Conservation (phyloP, 176 grass and related monocot genomes). For the Oryza meyeriana region DNA sequence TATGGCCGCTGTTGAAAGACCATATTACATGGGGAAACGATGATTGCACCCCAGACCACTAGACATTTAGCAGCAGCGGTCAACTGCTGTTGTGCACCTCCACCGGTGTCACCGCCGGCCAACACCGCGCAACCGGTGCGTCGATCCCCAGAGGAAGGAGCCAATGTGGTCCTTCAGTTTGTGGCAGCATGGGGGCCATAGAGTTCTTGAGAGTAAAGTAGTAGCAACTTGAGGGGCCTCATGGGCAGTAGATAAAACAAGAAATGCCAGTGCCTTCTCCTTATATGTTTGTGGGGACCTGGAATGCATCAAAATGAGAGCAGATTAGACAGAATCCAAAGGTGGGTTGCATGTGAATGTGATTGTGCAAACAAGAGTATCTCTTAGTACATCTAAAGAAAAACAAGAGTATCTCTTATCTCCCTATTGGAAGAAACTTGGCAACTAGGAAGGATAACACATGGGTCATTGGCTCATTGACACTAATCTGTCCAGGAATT, state of each 20-base stretch:
- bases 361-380: slow-evolving; percentile 45
- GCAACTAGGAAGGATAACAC: slow-evolving; percentile 27
- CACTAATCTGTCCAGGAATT: slow-evolving; percentile 12
- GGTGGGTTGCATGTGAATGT: slow-evolving; percentile 45
- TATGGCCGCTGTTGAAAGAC: neutral
- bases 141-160: slow-evolving; percentile 24
- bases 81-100: slow-evolving; percentile 25
- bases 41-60: slow-evolving; percentile 34
- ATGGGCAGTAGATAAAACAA: slow-evolving; percentile 46
- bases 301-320: slow-evolving; percentile 43
- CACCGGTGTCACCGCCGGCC: slow-evolving; percentile 16
- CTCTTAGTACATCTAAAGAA: neutral
- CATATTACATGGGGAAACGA: slow-evolving; percentile 1
- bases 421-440: slow-evolving; percentile 17
- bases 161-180: neutral
- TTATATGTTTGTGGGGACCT: slow-evolving; percentile 37
- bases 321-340: slow-evolving; percentile 41
- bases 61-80: slow-evolving; percentile 14
- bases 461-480: neutral
- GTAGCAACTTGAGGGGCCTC: slow-evolving; percentile 15
- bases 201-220: slow-evolving; percentile 26
- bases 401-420: slow-evolving; percentile 38
- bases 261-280: slow-evolving; percentile 7
- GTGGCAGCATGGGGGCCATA: neutral
- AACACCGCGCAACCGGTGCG: slow-evolving; percentile 2